These are phyloP conservation scores for Fusarium protoensiforme DNA, from an alignment of 2,329 filamentous ascomycete genomes.

Conservation along the genomic window DNA sequence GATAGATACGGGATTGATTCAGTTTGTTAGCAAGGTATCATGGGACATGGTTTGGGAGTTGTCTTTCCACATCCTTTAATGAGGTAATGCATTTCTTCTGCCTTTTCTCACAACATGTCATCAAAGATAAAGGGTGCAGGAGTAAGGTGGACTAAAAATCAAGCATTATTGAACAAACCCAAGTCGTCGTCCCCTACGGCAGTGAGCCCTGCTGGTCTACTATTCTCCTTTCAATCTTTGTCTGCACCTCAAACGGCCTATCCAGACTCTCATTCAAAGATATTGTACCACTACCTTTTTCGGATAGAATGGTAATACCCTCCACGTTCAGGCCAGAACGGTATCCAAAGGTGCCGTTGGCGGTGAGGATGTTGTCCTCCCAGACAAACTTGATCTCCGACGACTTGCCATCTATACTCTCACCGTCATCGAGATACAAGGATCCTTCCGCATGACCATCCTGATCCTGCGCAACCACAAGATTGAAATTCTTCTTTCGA, in stretches of 20 bases:
- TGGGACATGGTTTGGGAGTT: not conserved
- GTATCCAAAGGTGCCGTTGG: not conserved
- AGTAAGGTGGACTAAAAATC: not conserved
- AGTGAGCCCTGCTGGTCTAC: not conserved
- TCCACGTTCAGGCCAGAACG: not conserved
- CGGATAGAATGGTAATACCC: not conserved
- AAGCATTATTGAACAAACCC: not conserved
- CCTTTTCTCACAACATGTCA: not conserved
- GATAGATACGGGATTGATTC: not conserved
- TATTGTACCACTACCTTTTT: not conserved
- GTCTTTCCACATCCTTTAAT: not conserved
- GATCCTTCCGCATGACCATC: conserved; percentile 73
- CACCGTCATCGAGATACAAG: conserved; percentile 84
- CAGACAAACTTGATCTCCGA: not conserved
- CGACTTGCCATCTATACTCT: conserved; percentile 40
- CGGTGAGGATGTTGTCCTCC: not conserved
- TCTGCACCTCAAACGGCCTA: not conserved
- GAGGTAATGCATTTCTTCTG: not conserved
- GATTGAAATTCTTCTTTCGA: conserved; percentile 73
- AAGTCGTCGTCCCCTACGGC: not conserved
- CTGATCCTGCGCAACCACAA: conserved; percentile 73
- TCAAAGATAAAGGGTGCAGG: not conserved
- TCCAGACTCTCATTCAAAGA: not conserved
- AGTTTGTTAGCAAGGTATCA: not conserved
- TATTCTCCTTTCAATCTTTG: not conserved